These are phyloP conservation scores for Malus sieversii DNA, from an alignment of 306 rosid genomes.

Conservation along the genomic window DNA sequence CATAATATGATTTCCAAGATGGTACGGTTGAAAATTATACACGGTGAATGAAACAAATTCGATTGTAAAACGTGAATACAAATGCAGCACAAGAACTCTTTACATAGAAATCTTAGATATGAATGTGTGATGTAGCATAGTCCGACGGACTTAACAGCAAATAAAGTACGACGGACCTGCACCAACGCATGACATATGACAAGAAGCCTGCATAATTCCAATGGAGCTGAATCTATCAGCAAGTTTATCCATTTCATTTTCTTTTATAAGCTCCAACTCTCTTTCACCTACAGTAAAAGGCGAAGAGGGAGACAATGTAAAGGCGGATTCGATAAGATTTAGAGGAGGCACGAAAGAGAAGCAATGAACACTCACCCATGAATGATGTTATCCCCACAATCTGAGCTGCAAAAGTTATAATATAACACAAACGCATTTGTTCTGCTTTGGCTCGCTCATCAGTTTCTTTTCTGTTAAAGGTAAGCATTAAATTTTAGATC, in stretches of 20 bases:
- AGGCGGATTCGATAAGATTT: not conserved
- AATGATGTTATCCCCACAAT: constrained; percentile 18
- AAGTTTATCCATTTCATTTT: constrained; percentile 17
- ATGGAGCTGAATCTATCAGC: constrained; percentile 1
- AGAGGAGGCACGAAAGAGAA: not conserved
- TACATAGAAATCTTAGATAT: constrained; percentile 1
- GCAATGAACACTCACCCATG: constrained; percentile 23
- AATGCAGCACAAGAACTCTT: not conserved
- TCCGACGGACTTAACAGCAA: not conserved
- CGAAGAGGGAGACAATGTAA: not conserved
- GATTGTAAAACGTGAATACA: not conserved
- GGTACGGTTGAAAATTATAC: not conserved
- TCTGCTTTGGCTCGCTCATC: constrained; percentile 31
- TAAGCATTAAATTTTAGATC: not conserved
- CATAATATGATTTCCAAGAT: not conserved
- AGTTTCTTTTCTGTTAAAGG: constrained; percentile 67
- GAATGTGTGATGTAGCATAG: constrained; percentile 10
- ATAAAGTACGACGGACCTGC: constrained; percentile 7
- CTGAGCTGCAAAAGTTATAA: constrained; percentile 39
- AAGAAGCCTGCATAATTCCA: constrained; percentile 3
- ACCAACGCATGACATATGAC: not conserved
- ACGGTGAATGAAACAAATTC: constrained; percentile 2
- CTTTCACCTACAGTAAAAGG: constrained; percentile 11
- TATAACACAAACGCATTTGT: constrained; percentile 69
- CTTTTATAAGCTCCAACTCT: constrained; percentile 23